Conservation (phyloP, 345 rosid genomes). For the Camelina sativa region DNA sequence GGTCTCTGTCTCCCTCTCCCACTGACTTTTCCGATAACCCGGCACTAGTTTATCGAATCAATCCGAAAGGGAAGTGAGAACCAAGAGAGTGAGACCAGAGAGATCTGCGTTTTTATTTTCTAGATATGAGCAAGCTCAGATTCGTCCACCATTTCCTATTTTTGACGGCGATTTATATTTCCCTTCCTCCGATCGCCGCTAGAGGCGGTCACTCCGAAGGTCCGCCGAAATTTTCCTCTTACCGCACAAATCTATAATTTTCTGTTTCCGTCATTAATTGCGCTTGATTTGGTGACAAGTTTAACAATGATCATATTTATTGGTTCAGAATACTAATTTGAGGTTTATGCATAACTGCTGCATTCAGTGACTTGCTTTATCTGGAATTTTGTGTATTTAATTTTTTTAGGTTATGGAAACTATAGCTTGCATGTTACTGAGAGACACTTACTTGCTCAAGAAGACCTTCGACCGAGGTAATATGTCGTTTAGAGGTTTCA, state of each 20-base stretch:
- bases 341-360: slow-evolving; percentile 12
- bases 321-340: neutral
- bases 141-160: slow-evolving; percentile 10
- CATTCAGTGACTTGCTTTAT: neutral
- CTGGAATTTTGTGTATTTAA: neutral
- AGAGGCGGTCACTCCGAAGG: slow-evolving; percentile 59
- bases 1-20: slow-evolving; percentile 10
- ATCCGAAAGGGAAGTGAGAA: slow-evolving; percentile 5
- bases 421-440: slow-evolving; percentile 38
- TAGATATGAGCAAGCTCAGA: slow-evolving; percentile 36
- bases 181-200: slow-evolving; percentile 42
- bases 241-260: neutral
- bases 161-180: slow-evolving; percentile 36
- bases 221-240: slow-evolving; percentile 11
- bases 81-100: neutral
- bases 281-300: neutral
- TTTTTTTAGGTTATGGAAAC: slow-evolving; percentile 42
- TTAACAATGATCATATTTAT: neutral
- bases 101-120: neutral
- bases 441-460: slow-evolving; percentile 54
- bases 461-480: slow-evolving; percentile 54
- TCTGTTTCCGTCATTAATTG: slow-evolving; percentile 6
- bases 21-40: neutral
- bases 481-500: neutral
- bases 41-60: slow-evolving; percentile 21